phyloP scores from a whole-genome alignment of 2,329 filamentous ascomycete genomes.

The Aspergillus novofumigatus region DNA sequence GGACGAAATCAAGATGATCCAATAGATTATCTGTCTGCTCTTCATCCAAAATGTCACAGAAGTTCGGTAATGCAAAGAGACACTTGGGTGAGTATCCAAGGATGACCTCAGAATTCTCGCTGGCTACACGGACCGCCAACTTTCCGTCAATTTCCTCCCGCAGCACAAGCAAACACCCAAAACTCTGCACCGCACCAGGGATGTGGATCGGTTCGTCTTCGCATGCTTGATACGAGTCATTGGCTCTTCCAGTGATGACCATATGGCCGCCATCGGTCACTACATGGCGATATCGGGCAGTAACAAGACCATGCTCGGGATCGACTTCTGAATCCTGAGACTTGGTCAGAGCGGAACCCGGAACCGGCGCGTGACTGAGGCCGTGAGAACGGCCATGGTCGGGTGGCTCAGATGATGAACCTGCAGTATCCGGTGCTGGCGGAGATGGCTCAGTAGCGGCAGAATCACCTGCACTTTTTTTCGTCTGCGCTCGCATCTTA shows the following conservation, averaged over 20 bases:
- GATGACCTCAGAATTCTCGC: slow-evolving; percentile 72
- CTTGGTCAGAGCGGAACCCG: background rate
- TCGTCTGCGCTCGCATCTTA: slow-evolving; percentile 14
- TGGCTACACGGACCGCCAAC: slow-evolving; percentile 68
- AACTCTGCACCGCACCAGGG: slow-evolving; percentile 74
- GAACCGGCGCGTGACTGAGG: background rate
- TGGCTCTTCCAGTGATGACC: slow-evolving; percentile 74
- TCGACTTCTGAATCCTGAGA: slow-evolving; percentile 32
- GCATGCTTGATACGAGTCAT: slow-evolving; percentile 68
- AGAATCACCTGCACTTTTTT: background rate
- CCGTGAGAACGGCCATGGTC: background rate
- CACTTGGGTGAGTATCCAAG: slow-evolving; percentile 74
- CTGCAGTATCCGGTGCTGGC: background rate
- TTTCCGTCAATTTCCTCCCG: slow-evolving; percentile 60
- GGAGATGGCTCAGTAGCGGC: background rate
- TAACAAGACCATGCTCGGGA: slow-evolving; percentile 49
- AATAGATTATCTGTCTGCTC: slow-evolving; percentile 80
- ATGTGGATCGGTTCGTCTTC: slow-evolving; percentile 91
- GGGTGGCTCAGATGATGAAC: background rate
- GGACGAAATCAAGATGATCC: slow-evolving; percentile 83
- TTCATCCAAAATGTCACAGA: slow-evolving; percentile 77
- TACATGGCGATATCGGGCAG: slow-evolving; percentile 73
- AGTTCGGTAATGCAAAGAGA: slow-evolving; percentile 69
- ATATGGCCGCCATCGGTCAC: slow-evolving; percentile 74
- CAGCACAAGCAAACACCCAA: slow-evolving; percentile 72